Base-by-base conservation (phyloP, 371 early-diverging fungal species). In the Nematocida ironsii region DNA sequence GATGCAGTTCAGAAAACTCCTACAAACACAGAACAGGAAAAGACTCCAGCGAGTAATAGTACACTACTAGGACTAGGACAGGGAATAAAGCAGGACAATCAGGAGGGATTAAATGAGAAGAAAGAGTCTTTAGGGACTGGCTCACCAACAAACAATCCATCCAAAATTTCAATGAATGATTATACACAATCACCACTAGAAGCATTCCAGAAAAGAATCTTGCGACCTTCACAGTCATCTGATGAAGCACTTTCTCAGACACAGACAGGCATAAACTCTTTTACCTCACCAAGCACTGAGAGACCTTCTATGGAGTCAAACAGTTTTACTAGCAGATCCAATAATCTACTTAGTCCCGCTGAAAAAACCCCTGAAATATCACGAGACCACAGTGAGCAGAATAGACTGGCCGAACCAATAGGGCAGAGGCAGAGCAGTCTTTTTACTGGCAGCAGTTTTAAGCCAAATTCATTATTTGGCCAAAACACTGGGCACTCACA, bases 151-250 rank as follows among this genome's bases (percentile, higher is more conserved):
- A 23, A 23, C 23, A 33, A 33, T 2, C 33, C 33, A 33, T 33
- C 33, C 33, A 33, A 2, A 33, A 20, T 23, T 33, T 60, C 25
- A 33, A 11, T 25, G n/a, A 60, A 60, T 60, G 60, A 20, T 23
- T 27, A 64, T 13, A n/a, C 58, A 6, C 23, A 64, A 23, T 64
- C 64, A 45, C 64, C 64, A 64, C 64, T 64, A 6, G 45, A 7
- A 16, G 64, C 64, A 7, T 64, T 64, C 64, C 64, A 64, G 64
- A 64, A 45, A 18, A 64, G 18, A 45, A 13, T 64, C 44, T 6
- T 20, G 44, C n/a, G 25, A 4, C 18, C 18, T 1, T 50, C 52
- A 1, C 52, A 50, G 52, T 13, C 9, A 9, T 13, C 52, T 50
- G 13, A 50, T 13, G 52, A 50, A 0, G 18, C 52, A 50, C 52